These are phyloP conservation scores for Colletotrichum incanum DNA, from an alignment of 2,329 filamentous ascomycete species.

Conservation along the genomic window DNA sequence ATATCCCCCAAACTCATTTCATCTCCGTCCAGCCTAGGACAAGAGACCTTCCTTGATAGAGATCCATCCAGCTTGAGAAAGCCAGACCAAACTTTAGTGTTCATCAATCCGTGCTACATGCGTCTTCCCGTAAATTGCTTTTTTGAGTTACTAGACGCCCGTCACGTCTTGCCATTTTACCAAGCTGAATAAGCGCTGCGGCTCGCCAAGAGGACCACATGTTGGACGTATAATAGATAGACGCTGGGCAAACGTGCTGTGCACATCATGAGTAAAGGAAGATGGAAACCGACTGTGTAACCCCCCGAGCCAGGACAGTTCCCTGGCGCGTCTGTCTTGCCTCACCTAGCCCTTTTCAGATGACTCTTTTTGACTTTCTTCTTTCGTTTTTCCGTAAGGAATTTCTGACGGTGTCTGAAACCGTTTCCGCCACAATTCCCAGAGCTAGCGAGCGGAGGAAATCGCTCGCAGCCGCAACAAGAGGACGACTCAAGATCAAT, in stretches of 20 bases:
- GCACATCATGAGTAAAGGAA: background rate
- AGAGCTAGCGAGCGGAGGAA: background rate
- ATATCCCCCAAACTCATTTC: slow-evolving; percentile 26
- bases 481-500: background rate
- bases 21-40: slow-evolving; percentile 30
- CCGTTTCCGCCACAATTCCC: slow-evolving; percentile 14
- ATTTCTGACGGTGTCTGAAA: slow-evolving; percentile 4
- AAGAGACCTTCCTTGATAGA: background rate
- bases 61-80: background rate
- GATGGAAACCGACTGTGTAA: background rate
- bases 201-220: slow-evolving; percentile 25
- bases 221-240: slow-evolving; percentile 3
- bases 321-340: background rate
- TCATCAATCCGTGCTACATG: slow-evolving; percentile 2
- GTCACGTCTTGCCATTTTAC: slow-evolving; percentile 8
- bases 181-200: background rate
- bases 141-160: slow-evolving; percentile 20
- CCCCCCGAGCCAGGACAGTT: too few species aligned
- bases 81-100: slow-evolving; percentile 14
- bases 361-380: background rate
- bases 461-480: slow-evolving; percentile 5
- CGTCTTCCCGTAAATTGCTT: slow-evolving; percentile 2
- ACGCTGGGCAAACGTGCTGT: background rate
- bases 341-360: slow-evolving; percentile 10
- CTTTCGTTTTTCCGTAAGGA: slow-evolving; percentile 7